phyloP scores from a whole-genome alignment of 148 eudicot species.

The Rhododendron mucronatum region DNA sequence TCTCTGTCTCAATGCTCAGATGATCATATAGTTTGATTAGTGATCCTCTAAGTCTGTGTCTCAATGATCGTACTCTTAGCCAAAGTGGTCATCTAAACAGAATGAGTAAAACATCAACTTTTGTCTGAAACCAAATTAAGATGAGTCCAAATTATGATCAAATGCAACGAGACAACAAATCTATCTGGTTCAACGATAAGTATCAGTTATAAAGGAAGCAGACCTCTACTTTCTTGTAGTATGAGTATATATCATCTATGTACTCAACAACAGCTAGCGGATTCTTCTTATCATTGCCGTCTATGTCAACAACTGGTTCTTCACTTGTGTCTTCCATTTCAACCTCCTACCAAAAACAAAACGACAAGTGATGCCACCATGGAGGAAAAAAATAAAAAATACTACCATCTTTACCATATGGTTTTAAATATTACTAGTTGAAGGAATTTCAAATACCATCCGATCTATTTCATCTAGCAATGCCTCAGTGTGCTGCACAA shows the following conservation, averaged over 20 bases:
- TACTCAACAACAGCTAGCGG: constrained; percentile 72
- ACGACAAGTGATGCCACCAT: neutral
- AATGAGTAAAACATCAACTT: neutral
- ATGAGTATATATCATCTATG: constrained; percentile 57
- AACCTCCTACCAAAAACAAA: constrained; percentile 27
- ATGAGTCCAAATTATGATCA: neutral
- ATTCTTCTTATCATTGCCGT: constrained; percentile 47
- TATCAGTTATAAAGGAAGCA: neutral
- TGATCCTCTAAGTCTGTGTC: neutral
- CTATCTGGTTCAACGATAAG: neutral
- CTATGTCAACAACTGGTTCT: constrained; percentile 52
- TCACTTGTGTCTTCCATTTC: constrained; percentile 68
- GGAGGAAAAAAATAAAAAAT: neutral
- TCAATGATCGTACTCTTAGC: neutral
- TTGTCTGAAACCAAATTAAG: neutral
- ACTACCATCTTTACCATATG: neutral
- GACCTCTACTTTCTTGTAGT: constrained; percentile 73
- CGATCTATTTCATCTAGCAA: constrained; percentile 62
- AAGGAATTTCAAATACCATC: constrained; percentile 38
- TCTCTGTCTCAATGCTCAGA: neutral
- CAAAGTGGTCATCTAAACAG: neutral
- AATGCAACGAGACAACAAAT: neutral
- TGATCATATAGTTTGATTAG: neutral
- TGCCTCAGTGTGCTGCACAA: constrained; percentile 70
- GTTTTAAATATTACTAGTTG: neutral